phyloP scores from a whole-genome alignment of 345 rosid genomes.

The Physaria fendleri region DNA sequence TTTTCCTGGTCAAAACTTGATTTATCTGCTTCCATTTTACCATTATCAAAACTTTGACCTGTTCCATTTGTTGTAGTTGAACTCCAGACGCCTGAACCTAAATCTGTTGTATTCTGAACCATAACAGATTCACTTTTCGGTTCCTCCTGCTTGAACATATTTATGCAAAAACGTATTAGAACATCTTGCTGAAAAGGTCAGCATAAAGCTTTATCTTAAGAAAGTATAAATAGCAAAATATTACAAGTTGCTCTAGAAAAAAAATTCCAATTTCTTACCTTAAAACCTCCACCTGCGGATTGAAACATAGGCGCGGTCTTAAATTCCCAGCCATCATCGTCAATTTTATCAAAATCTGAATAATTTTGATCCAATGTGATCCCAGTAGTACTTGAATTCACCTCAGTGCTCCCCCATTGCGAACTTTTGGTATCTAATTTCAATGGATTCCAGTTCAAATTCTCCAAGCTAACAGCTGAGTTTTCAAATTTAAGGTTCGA shows the following conservation, averaged over 20 bases:
- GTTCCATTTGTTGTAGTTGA: slow-evolving; percentile 13
- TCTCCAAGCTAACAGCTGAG: neutral
- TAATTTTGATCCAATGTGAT: slow-evolving; percentile 13
- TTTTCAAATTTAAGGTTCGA: neutral
- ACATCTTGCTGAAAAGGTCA: neutral
- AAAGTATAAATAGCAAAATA: neutral
- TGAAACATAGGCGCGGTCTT: slow-evolving; percentile 28
- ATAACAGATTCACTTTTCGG: neutral
- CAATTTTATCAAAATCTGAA: slow-evolving; percentile 26
- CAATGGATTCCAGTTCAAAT: slow-evolving; percentile 33
- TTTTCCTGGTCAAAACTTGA: neutral
- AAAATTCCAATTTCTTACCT: slow-evolving; percentile 25
- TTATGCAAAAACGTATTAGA: neutral
- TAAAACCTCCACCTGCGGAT: neutral
- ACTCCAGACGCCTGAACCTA: slow-evolving; percentile 13
- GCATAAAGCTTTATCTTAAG: neutral
- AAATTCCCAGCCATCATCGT: slow-evolving; percentile 44
- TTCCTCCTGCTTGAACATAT: slow-evolving; percentile 4
- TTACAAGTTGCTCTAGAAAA: neutral
- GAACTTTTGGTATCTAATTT: slow-evolving; percentile 17
- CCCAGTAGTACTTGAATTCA: slow-evolving; percentile 16
- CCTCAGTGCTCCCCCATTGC: neutral
- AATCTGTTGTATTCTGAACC: neutral
- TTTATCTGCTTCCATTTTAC: neutral
- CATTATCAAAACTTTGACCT: neutral